These are phyloP conservation scores for Irpex lacteus DNA, from an alignment of 1,284 basidiomycete species.

Conservation along the genomic window DNA sequence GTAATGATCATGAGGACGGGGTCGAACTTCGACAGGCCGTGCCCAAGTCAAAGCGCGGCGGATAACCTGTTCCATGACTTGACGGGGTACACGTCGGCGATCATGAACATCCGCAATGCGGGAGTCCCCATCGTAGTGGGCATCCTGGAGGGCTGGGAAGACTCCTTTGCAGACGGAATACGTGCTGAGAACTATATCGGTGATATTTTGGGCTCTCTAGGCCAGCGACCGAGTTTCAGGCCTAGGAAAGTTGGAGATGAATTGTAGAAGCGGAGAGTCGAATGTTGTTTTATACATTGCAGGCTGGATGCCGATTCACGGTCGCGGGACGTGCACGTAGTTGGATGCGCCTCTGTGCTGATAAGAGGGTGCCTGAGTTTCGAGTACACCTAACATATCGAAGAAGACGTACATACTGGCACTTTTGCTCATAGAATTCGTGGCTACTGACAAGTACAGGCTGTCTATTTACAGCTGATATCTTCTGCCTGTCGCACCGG, in stretches of 20 bases:
- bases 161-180: slow-evolving; percentile 25
- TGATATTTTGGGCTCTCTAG: slow-evolving; percentile 30
- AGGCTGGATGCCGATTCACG: too few species aligned
- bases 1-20: slow-evolving; percentile 44
- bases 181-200: slow-evolving; percentile 31
- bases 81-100: slow-evolving; percentile 22
- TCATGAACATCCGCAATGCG: slow-evolving; percentile 28
- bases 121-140: slow-evolving; percentile 31
- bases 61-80: slow-evolving; percentile 22
- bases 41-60: slow-evolving; percentile 23
- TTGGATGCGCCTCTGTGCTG: too few species aligned
- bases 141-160: slow-evolving; percentile 28
- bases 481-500: too few species aligned
- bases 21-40: slow-evolving; percentile 43
- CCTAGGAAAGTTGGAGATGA: slow-evolving; percentile 10
- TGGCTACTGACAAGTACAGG: too few species aligned
- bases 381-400: too few species aligned
- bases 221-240: slow-evolving; percentile 26
- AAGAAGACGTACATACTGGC: too few species aligned
- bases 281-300: not conserved
- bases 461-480: too few species aligned
- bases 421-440: too few species aligned
- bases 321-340: too few species aligned
- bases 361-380: too few species aligned
- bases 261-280: not conserved